Conservation (phyloP, 495 filamentous ascomycete genomes). For the Neurospora sp. region DNA sequence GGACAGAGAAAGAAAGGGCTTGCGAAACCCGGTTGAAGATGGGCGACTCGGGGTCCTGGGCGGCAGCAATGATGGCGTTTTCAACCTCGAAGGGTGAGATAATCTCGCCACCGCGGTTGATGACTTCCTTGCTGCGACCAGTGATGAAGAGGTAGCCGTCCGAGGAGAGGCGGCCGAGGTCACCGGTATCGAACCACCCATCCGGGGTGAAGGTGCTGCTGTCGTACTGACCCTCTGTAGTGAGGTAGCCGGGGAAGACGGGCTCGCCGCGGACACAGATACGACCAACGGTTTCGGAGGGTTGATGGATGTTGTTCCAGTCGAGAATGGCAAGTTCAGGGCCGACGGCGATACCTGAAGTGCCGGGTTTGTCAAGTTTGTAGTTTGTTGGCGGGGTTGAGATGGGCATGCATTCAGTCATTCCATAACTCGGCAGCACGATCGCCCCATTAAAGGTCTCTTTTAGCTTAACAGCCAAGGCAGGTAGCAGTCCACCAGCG, state of each 20-base stretch:
- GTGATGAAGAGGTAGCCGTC: constrained; percentile 49
- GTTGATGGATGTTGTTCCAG: constrained; percentile 7
- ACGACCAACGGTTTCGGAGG: constrained; percentile 19
- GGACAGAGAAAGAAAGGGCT: constrained; percentile 33
- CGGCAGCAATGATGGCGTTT: constrained; percentile 19
- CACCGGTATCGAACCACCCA: constrained; percentile 41
- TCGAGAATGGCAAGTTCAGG: constrained; percentile 32
- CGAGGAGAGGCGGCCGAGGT: constrained; percentile 35
- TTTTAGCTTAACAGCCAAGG: constrained; percentile 25
- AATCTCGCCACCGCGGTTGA: constrained; percentile 49
- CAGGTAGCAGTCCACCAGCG: constrained; percentile 32
- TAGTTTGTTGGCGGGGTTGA: constrained; percentile 32
- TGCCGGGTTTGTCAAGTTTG: constrained; percentile 30
- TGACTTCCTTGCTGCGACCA: constrained; percentile 49
- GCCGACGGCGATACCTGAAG: constrained; percentile 32
- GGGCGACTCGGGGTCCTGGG: constrained; percentile 18
- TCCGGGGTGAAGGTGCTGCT: constrained; percentile 25
- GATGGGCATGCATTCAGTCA: constrained; percentile 43
- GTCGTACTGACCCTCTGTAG: constrained; percentile 21
- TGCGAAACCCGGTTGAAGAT: constrained; percentile 25
- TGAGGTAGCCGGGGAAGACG: constrained; percentile 34
- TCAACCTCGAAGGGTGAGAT: constrained; percentile 42
- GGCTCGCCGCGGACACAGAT: constrained; percentile 36
- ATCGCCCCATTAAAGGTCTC: constrained; percentile 26
- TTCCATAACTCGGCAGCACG: constrained; percentile 37